Evolutionary conservation across 2,329 filamentous ascomycete genomes (phyloP), one percentile per base, ranked within the genome.

Genomic region (Calonectria pteridis): DNA sequence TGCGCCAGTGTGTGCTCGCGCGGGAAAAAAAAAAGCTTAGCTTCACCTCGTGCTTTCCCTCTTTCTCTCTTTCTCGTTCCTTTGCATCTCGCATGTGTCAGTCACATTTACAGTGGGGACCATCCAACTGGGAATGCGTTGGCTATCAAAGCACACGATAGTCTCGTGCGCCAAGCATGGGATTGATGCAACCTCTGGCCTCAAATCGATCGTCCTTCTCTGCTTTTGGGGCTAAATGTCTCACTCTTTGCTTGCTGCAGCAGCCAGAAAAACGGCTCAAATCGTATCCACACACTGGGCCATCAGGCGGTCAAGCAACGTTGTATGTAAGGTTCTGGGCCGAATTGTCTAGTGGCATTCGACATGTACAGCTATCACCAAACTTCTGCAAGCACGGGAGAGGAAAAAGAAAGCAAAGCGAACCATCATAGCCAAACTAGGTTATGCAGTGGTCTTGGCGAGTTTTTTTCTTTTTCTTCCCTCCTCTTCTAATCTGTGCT

Each of bases 1-100:
- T 14, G 37, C 7, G 37, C 18, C n/a, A n/a, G n/a, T n/a, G n/a
- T n/a, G 18, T 43, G 40, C 37, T 28, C 26, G 6, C 49, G 28
- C 35, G 43, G n/a, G 40, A 40, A 16, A n/a, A n/a, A 23, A 67
- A 29, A 67, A 63, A 67, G 69, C 64, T 55, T 68, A 55, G 64
- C 69, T 49, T 72, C 16, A 29, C 28, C n/a, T 35, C 37, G 20
- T 51, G 9, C 14, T 14, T 16, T 6, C 18, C 11, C 10, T 6
- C 20, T 35, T 4, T 58, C 16, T 20, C 13, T 35, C 10, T 31
- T 6, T 18, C 16, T 40, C 13, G 11, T 40, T 40, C 16, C 6
- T 18, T 33, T 18, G 18, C 28, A 43, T 33, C 3, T 26, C 9
- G 18, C 28, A 58, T 33, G 31, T 31, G 26, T 35, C 33, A 35